Percentiles rank a stretch among this genome's conserved stretches.
phyloP scores from a whole-genome alignment of 1,284 basidiomycete species.

The Schizophyllum amplum region DNA sequence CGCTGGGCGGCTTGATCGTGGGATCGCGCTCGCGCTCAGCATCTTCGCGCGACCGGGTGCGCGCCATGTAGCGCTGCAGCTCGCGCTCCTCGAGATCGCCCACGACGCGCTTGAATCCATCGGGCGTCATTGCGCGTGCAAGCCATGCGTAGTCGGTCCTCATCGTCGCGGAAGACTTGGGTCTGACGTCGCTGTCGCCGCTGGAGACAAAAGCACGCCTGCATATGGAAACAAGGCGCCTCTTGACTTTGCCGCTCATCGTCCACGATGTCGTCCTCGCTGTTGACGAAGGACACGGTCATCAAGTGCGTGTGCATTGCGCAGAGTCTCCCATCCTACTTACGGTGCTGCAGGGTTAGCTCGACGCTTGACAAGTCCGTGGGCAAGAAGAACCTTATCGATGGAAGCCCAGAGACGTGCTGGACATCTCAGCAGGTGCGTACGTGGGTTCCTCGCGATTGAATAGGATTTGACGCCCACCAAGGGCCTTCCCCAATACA shows the following conservation, averaged over 20 bases:
- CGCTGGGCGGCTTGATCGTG: background rate
- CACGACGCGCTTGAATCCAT: slow-evolving; percentile 28
- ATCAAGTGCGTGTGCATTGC: slow-evolving; percentile 37
- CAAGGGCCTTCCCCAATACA: slow-evolving; percentile 67
- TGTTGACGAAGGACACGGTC: slow-evolving; percentile 37
- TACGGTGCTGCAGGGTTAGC: slow-evolving; percentile 50
- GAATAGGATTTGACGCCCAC: slow-evolving; percentile 5
- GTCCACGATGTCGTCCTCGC: slow-evolving; percentile 15
- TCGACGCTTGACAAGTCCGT: slow-evolving; percentile 76
- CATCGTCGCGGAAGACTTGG: background rate
- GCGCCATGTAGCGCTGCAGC: slow-evolving; percentile 24
- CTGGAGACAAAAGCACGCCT: background rate
- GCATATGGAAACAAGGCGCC: background rate
- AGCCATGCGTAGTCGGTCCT: slow-evolving; percentile 18
- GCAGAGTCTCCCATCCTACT: background rate
- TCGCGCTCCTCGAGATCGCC: slow-evolving; percentile 35
- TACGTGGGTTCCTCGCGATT: background rate
- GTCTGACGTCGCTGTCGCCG: background rate
- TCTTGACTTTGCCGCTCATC: background rate
- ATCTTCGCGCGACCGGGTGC: slow-evolving; percentile 25
- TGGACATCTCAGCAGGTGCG: slow-evolving; percentile 75
- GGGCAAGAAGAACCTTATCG: slow-evolving; percentile 63
- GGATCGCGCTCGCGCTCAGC: slow-evolving; percentile 18
- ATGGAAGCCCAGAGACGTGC: slow-evolving; percentile 69
- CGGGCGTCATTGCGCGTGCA: slow-evolving; percentile 18